Percentiles rank a stretch among this genome's conserved stretches.
These are phyloP conservation scores for Plasmodium gaboni DNA, from an alignment of 169 alveolate species.

Conservation along the genomic window DNA sequence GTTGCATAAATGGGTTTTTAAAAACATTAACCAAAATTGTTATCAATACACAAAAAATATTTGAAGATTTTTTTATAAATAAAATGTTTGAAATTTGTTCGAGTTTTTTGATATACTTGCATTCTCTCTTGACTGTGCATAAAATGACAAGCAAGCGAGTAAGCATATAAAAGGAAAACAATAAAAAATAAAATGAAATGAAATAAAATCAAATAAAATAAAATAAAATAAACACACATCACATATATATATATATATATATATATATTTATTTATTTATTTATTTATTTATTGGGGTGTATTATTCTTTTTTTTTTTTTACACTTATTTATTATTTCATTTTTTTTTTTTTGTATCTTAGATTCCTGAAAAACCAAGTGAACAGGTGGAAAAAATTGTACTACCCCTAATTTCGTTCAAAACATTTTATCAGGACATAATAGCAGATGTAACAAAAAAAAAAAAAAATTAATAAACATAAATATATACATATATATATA, in stretches of 20 bases:
- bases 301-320: background rate
- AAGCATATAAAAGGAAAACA: background rate
- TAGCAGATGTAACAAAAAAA: constrained; percentile 26
- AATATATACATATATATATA: background rate
- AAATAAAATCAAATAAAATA: background rate
- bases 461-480: background rate
- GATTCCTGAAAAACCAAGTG: constrained; percentile 71
- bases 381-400: constrained; percentile 62
- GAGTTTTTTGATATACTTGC: constrained; percentile 65
- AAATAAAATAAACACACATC: background rate
- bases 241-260: background rate
- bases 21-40: constrained; percentile 48
- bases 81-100: constrained; percentile 74
- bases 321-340: background rate
- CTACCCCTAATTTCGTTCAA: constrained; percentile 66
- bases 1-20: constrained; percentile 63
- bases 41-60: constrained; percentile 30
- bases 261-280: background rate
- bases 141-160: constrained; percentile 73
- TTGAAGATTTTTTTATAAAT: constrained; percentile 60
- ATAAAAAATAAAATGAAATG: constrained; percentile 12
- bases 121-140: constrained; percentile 53
- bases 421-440: constrained; percentile 35
- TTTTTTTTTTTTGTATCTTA: background rate
- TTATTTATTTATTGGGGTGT: background rate